A percentile compares a stretch with the other conserved stretches of the same genome.
Conservation (phyloP, 371 early-diverging fungal genomes). For the Syncephalis fuscata region DNA sequence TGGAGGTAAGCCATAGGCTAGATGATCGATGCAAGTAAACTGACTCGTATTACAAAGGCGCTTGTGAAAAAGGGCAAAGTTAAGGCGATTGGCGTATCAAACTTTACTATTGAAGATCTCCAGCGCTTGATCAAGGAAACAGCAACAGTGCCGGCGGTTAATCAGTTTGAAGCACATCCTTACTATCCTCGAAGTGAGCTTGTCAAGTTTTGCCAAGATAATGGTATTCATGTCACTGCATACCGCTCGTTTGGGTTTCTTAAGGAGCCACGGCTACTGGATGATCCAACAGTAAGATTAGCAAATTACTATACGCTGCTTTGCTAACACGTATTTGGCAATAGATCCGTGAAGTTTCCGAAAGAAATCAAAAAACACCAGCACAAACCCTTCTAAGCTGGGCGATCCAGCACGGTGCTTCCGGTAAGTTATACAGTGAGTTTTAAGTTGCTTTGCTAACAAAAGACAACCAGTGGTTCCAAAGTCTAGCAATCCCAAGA, state of each 20-base stretch:
- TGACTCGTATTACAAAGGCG: conserved; percentile 42
- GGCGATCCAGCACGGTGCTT: conserved; percentile 25
- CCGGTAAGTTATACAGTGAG: conserved; percentile 1
- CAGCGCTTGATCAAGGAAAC: conserved; percentile 27
- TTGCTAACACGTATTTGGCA: too few species aligned
- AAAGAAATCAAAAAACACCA: conserved; percentile 19
- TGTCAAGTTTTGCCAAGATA: conserved; percentile 20
- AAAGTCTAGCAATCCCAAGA: conserved; percentile 23
- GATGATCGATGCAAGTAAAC: too few species aligned
- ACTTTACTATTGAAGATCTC: conserved; percentile 27
- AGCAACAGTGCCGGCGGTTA: conserved; percentile 21
- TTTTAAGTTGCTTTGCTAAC: too few species aligned
- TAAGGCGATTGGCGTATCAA: conserved; percentile 37
- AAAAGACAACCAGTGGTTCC: conserved; percentile 21
- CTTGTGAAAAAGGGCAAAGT: conserved; percentile 36
- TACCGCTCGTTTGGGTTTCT: conserved; percentile 41
- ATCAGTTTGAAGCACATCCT: conserved; percentile 53
- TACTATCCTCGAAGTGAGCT: conserved; percentile 36
- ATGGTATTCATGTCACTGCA: conserved; percentile 35
- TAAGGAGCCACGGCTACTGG: conserved; percentile 19
- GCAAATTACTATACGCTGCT: background rate
- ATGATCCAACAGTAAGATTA: conserved; percentile 11
- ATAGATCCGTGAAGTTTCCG: conserved; percentile 20
- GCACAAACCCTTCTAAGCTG: conserved; percentile 27
- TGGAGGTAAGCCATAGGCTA: conserved; percentile 21